These are phyloP conservation scores for Pythium myriotylum DNA, from an alignment of 352 stramenopile genomes.

Conservation along the genomic window DNA sequence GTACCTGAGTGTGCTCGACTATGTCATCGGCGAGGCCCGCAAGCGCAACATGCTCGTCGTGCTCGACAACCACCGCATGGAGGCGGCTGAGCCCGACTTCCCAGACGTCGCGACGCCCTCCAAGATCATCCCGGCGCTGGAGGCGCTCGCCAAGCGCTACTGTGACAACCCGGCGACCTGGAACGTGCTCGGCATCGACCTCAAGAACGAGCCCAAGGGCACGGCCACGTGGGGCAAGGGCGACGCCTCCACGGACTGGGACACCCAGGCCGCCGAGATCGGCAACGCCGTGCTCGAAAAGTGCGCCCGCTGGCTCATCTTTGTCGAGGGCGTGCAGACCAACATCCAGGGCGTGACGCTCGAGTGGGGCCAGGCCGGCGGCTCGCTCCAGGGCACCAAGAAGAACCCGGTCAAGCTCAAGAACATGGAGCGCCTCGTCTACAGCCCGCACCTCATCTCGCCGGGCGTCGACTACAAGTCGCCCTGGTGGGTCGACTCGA, in stretches of 20 bases:
- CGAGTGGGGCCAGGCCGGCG: constrained; percentile 61
- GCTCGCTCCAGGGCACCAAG: constrained; percentile 60
- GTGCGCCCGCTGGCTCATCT: constrained; percentile 64
- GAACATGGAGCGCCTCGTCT: constrained; percentile 73
- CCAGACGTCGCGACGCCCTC: constrained; percentile 52
- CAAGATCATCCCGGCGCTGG: constrained; percentile 58
- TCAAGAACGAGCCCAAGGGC: constrained; percentile 82
- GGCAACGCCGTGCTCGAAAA: constrained; percentile 69
- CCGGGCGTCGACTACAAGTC: constrained; percentile 64
- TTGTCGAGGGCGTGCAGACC: constrained; percentile 75
- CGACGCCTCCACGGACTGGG: constrained; percentile 66
- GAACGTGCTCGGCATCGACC: constrained; percentile 77
- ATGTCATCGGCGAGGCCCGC: constrained; percentile 52
- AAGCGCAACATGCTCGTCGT: constrained; percentile 72
- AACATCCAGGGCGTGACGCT: constrained; percentile 62
- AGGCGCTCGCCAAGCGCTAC: constrained; percentile 61
- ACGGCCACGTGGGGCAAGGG: constrained; percentile 67
- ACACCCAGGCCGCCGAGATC: constrained; percentile 58
- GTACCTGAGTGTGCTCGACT: constrained; percentile 67
- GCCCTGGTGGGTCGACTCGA: constrained; percentile 60
- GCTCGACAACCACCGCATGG: constrained; percentile 69
- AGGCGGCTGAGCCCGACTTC: constrained; percentile 57
- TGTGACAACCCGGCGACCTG: constrained; percentile 60
- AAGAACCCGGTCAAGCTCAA: constrained; percentile 64
- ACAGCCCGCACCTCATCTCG: constrained; percentile 68